Base-by-base conservation (phyloP, 2,329 filamentous ascomycete species). In the Xylariaceae sp. region DNA sequence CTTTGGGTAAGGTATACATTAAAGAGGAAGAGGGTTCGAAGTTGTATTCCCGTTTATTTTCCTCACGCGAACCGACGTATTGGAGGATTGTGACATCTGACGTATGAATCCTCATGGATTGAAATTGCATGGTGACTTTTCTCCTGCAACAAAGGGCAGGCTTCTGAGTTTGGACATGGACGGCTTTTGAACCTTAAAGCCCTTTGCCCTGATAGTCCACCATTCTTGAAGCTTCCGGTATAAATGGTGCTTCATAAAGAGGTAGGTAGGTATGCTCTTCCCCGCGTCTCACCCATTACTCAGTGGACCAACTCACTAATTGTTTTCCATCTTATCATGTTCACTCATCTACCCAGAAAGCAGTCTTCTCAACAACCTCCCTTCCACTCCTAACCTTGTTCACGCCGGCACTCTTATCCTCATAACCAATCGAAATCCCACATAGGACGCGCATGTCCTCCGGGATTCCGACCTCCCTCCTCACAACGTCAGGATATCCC, bases 351-450 rank as follows among this genome's bases (percentile, higher is more conserved):
- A 51, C 54, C 52, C 52, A 58, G 19, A 42, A 38, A 6, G 49
- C 56, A 14, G 31, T 51, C 44, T 22, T 39, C 2, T 39, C 46
- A 14, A 53, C 49, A 11, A 17, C 11, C 31, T 57, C 49, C 22
- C 48, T 27, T 1, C 10, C 39, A 15, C 30, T 33, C n/a, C 44
- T 3, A 30, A 53, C 18, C 0, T n/a, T 18, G 38, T 59, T 60
- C 22, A 55, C 52, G 11, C 36, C 43, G 1, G 45, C 43, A 10
- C 11, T 15, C 1, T 2, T 18, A 44, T 60, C 54, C 44, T 59
- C 49, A 41, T 52, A 56, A 6, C 57, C 52, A 6, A 62, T 22
- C 2, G 57, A 42, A 18, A 58, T 40, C 6, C 53, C 54, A 45
- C 52, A 55, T 7, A 58, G 40, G 4, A 60, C 39, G 14, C 42